Evolutionary conservation across 2,329 filamentous ascomycete species (phyloP).

Genomic region (Colletotrichum spaethianum): DNA sequence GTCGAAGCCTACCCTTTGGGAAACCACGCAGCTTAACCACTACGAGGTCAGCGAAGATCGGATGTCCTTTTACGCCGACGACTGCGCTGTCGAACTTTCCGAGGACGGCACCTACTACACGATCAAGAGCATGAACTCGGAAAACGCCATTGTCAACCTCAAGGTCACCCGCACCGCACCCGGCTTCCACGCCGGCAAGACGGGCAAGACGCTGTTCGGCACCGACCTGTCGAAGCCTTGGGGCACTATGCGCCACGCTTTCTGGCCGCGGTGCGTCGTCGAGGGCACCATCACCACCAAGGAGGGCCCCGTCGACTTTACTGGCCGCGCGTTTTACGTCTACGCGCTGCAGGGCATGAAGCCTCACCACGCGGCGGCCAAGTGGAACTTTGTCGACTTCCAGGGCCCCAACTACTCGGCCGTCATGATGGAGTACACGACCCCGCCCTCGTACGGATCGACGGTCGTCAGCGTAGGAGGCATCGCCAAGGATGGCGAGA

Average conservation of each 20-base stretch:
- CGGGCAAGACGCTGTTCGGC: conserved; percentile 88
- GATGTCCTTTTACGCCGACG: conserved; percentile 87
- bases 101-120: conserved; percentile 86
- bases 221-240: conserved; percentile 89
- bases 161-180: conserved; percentile 83
- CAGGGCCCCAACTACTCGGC: conserved; percentile 90
- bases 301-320: conserved; percentile 85
- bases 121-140: conserved; percentile 91
- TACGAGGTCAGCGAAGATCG: conserved; percentile 88
- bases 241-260: conserved; percentile 92
- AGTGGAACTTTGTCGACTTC: conserved; percentile 95
- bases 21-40: conserved; percentile 83
- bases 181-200: conserved; percentile 86
- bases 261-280: conserved; percentile 90
- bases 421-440: conserved; percentile 95
- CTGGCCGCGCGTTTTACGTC: conserved; percentile 83
- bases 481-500: conserved; percentile 84
- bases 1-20: conserved; percentile 85
- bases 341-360: conserved; percentile 98
- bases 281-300: conserved; percentile 89
- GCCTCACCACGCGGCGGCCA: conserved; percentile 92
- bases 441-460: conserved; percentile 90
- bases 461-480: conserved; percentile 88
- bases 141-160: conserved; percentile 86
- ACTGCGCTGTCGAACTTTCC: conserved; percentile 87